Conservation (phyloP, 2,329 filamentous ascomycete genomes). For the Talaromyces rugulosus region DNA sequence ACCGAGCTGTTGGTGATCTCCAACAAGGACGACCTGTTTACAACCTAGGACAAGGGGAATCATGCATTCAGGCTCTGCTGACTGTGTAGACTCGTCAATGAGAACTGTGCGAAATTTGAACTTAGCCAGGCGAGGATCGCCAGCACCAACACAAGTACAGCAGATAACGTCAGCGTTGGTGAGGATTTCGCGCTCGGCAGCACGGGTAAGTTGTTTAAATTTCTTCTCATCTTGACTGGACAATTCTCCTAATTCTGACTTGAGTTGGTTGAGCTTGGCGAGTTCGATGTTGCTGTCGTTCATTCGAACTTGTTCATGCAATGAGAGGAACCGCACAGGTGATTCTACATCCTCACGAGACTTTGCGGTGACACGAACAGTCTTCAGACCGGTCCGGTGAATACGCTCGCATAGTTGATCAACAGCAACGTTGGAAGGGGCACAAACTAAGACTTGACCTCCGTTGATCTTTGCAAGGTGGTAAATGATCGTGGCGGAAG, state of each 20-base stretch:
- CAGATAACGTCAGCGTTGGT: constrained; percentile 96
- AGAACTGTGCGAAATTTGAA: constrained; percentile 98
- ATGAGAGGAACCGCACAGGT: constrained; percentile 89
- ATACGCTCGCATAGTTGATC: constrained; percentile 98
- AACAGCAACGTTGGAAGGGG: constrained; percentile 96
- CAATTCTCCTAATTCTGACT: constrained; percentile 84
- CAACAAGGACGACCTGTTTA: constrained; percentile 98
- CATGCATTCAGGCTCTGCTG: constrained; percentile 97
- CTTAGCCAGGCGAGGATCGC: constrained; percentile 89
- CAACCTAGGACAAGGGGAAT: constrained; percentile 95
- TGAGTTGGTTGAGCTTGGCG: constrained; percentile 86
- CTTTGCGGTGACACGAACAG: constrained; percentile 96
- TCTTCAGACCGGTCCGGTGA: constrained; percentile 89
- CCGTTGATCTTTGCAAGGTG: constrained; percentile 93
- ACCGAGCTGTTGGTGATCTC: constrained; percentile 95
- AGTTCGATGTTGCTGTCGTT: constrained; percentile 95
- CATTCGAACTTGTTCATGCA: constrained; percentile 96
- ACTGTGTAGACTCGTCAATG: constrained; percentile 97
- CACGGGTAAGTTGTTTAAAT: constrained; percentile 90
- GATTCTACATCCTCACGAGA: constrained; percentile 98
- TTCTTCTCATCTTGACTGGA: constrained; percentile 98
- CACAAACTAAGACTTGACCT: constrained; percentile 91
- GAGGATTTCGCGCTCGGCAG: constrained; percentile 90
- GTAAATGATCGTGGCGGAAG: constrained; percentile 97
- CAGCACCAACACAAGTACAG: constrained; percentile 96